Evolutionary conservation across 2,329 filamentous ascomycete species (phyloP), one percentile per base, ranked within the genome.

Genomic region (Aspergillus japonicus): DNA sequence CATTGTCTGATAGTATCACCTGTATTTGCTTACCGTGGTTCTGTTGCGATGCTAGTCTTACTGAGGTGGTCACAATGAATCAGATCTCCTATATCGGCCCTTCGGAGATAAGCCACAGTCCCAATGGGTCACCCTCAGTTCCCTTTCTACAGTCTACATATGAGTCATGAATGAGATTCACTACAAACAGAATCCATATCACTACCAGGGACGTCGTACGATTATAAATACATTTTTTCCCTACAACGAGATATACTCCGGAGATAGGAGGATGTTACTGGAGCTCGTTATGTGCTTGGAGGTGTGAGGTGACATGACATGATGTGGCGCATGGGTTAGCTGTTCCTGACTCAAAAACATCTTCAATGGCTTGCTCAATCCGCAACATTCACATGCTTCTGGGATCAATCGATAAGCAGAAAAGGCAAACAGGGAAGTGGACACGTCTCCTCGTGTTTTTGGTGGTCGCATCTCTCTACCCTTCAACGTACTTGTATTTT

Each of bases 301-400:
- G 16, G 39, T 24, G 23, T 54, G 52, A 55, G 53, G 53, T 55
- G 53, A 55, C 42, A n/a, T 23, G 44, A 47, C 16, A 47, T 55
- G 53, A 47, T 55, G 53, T 55, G 53, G 47, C 53, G 47, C 42
- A 47, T 48, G 19, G 42, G n/a, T 31, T 48, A 24, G 14, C 26
- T 31, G 21, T 54, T 48, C 53, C 53, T 24, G 5, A 24, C n/a
- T 48, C 39, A 31, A 31, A 29, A 29, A 29, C 26, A 29, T 10
- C 52, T 6, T 47, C 19, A 11, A 19, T 21, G 39, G 6, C 24
- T 47, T 11, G 14, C 5, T 19, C 33, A 35, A 35, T 16, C 33
- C 33, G 11, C 33, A 35, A 35, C 10, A 24, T 55, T 55, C 53
- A 55, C 42, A 55, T 55, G 53, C 53, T 8, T 44, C 3, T 35